phyloP scores from a whole-genome alignment of 345 rosid species.

The Mallotus nudiflorus region DNA sequence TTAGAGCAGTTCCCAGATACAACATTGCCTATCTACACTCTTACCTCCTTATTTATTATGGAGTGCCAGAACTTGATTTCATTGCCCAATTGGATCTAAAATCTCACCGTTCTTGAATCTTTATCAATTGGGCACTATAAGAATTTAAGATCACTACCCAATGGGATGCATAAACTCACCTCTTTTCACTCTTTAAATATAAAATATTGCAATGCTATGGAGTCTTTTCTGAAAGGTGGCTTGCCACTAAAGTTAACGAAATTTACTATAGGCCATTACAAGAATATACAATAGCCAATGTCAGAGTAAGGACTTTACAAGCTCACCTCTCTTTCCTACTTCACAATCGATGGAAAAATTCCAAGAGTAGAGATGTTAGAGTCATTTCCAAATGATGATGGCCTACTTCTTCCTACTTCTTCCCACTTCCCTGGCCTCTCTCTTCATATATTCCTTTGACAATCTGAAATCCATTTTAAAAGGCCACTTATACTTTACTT shows the following conservation, averaged over 20 bases:
- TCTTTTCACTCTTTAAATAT: neutral
- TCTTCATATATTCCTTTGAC: too few species aligned
- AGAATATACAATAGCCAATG: slow-evolving; percentile 10
- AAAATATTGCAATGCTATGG: neutral
- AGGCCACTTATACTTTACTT: too few species aligned
- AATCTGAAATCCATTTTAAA: too few species aligned
- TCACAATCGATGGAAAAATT: neutral
- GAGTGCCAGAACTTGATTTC: neutral
- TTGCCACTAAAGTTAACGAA: slow-evolving; percentile 24
- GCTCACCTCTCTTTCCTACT: neutral
- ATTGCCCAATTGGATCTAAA: neutral
- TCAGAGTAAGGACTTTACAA: slow-evolving; percentile 19
- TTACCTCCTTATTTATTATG: neutral
- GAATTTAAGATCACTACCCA: neutral
- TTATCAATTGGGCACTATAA: neutral
- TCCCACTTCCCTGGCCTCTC: slow-evolving; percentile 22
- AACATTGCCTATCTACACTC: neutral
- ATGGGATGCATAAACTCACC: neutral
- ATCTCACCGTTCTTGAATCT: neutral
- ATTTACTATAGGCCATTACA: slow-evolving; percentile 10
- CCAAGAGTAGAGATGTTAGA: neutral
- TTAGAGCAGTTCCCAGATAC: neutral
- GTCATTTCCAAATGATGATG: slow-evolving; percentile 26
- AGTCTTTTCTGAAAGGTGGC: slow-evolving; percentile 19
- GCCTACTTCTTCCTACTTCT: too few species aligned